Conservation (phyloP, 2,329 filamentous ascomycete species). For the Phialophora tarda region DNA sequence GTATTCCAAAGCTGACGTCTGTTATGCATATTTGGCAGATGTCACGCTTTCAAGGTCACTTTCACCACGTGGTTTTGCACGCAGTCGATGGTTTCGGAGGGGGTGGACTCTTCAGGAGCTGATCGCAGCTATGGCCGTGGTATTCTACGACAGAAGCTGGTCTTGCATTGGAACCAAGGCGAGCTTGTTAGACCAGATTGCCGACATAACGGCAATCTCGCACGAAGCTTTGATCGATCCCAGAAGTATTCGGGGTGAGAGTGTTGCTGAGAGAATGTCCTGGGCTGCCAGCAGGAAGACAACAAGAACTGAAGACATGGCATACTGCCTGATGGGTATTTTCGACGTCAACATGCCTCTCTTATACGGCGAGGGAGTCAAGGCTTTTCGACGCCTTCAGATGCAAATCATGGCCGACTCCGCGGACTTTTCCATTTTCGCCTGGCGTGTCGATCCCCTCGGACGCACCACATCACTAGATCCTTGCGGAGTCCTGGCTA, state of each 20-base stretch:
- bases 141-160: not conserved
- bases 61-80: not conserved
- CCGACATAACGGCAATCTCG: not conserved
- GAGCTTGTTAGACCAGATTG: not conserved
- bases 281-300: constrained; percentile 48
- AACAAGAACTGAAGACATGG: constrained; percentile 48
- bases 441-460: not conserved
- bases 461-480: not conserved
- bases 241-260: not conserved
- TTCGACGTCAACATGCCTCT: constrained; percentile 54
- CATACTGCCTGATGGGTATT: constrained; percentile 54
- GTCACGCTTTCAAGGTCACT: not conserved
- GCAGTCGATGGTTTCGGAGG: not conserved
- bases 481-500: not conserved
- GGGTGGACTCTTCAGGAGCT: not conserved
- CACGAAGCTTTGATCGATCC: not conserved
- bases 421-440: constrained; percentile 32
- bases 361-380: constrained; percentile 49
- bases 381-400: constrained; percentile 39
- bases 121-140: not conserved
- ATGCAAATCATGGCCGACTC: constrained; percentile 33
- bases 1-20: constrained; percentile 35
- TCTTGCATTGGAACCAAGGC: not conserved
- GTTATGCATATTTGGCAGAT: constrained; percentile 31
- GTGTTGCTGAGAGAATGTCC: constrained; percentile 41